Evolutionary conservation across 2,329 filamentous ascomycete species (phyloP).

Genomic region (Fusarium sambucinum): DNA sequence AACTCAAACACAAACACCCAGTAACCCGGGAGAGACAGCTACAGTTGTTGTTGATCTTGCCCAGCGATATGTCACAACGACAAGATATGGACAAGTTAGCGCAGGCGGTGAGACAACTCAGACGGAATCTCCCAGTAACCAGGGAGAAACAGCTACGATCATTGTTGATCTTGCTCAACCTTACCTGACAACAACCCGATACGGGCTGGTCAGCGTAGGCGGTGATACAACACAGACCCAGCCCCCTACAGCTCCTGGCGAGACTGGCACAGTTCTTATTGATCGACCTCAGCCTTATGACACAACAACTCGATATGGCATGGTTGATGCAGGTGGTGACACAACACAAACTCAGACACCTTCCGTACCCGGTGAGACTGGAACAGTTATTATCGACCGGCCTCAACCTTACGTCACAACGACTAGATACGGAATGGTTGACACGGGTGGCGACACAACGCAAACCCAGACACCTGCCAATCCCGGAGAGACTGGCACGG

Average conservation of each 20-base stretch:
- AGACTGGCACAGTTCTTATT: background rate
- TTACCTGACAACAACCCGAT: background rate
- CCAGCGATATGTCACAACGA: background rate
- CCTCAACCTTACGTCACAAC: background rate
- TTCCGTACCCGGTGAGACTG: rapidly evolving
- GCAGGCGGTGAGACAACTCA: background rate
- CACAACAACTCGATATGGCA: background rate
- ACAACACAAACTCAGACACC: background rate
- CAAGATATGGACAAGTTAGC: background rate
- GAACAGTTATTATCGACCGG: background rate
- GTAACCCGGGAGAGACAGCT: background rate
- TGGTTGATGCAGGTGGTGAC: background rate
- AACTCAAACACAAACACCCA: background rate
- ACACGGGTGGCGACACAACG: background rate
- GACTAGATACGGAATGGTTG: background rate
- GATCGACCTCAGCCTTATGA: background rate
- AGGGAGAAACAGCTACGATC: background rate
- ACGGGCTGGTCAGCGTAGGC: background rate
- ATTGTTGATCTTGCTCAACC: background rate
- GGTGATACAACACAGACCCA: background rate
- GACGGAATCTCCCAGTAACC: background rate
- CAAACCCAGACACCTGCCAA: background rate
- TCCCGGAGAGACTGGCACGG: background rate
- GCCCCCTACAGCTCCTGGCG: background rate
- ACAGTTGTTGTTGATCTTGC: background rate